Conservation (phyloP, 1,284 basidiomycete species). For the Trichosporon ovoides region DNA sequence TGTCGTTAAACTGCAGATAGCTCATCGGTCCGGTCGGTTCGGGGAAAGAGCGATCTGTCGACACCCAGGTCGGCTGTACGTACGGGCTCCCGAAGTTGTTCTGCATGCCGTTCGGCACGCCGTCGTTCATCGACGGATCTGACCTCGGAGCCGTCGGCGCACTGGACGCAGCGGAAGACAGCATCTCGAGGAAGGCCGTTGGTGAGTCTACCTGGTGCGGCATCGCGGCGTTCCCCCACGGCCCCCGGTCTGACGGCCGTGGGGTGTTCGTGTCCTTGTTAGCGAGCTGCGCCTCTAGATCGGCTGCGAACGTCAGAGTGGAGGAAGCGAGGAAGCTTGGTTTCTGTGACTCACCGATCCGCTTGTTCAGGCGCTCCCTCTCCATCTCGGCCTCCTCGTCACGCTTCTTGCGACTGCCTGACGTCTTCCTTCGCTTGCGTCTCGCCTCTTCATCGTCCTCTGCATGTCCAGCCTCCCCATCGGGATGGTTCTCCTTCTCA, state of each 20-base stretch:
- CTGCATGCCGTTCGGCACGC: background rate
- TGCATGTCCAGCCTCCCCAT: background rate
- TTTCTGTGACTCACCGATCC: constrained; percentile 32
- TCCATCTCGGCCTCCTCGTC: constrained; percentile 33
- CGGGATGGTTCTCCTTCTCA: constrained; percentile 14
- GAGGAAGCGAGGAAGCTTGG: background rate
- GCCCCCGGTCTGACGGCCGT: constrained; percentile 8
- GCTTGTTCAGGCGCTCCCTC: constrained; percentile 31
- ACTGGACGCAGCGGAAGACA: constrained; percentile 33
- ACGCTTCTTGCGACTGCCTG: constrained; percentile 24
- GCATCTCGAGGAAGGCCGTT: constrained; percentile 42
- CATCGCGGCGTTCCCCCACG: background rate
- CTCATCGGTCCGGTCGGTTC: constrained; percentile 25
- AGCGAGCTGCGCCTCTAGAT: constrained; percentile 19
- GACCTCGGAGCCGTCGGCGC: background rate
- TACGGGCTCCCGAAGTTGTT: background rate
- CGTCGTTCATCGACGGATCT: too few relatives aligned
- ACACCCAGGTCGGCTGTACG: constrained; percentile 12
- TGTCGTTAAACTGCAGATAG: constrained; percentile 14
- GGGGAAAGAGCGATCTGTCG: constrained; percentile 12
- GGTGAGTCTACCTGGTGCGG: constrained; percentile 26
- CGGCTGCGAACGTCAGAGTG: constrained; percentile 13
- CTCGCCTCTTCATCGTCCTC: constrained; percentile 20
- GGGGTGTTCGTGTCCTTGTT: constrained; percentile 5
- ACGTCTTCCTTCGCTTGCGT: constrained; percentile 38